Conservation (phyloP, 352 stramenopile species). For the Thraustochytrium striatum region DNA sequence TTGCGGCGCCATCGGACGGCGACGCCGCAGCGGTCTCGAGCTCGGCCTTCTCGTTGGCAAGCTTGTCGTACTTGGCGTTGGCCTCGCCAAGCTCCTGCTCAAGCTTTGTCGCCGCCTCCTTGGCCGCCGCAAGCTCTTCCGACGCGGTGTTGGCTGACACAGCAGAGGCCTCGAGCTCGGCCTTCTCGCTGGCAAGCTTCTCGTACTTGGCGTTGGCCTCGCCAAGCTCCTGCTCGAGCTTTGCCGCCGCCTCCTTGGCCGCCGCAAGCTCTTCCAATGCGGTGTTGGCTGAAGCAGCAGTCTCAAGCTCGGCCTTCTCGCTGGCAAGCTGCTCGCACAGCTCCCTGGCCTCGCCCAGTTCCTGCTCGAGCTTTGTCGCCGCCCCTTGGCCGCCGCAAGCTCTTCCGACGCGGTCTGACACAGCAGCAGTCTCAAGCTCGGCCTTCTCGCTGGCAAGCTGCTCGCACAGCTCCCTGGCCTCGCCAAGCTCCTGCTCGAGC, state of each 20-base stretch:
- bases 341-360: neutral
- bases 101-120: neutral
- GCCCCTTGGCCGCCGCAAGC: neutral
- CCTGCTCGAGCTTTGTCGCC: neutral
- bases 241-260: too few species aligned
- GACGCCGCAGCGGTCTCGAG: neutral
- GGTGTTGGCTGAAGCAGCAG: too few species aligned
- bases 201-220: neutral
- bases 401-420: neutral
- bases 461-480: neutral
- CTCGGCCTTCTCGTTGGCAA: neutral
- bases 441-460: neutral
- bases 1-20: neutral
- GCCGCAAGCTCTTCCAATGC: too few species aligned
- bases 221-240: neutral
- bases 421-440: neutral
- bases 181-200: neutral
- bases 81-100: neutral
- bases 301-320: neutral
- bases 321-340: neutral
- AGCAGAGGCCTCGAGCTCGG: neutral
- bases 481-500: neutral
- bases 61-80: neutral
- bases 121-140: neutral
- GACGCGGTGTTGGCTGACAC: neutral